phyloP scores from a whole-genome alignment of 495 filamentous ascomycete species.

The Aspergillus kassunensis region DNA sequence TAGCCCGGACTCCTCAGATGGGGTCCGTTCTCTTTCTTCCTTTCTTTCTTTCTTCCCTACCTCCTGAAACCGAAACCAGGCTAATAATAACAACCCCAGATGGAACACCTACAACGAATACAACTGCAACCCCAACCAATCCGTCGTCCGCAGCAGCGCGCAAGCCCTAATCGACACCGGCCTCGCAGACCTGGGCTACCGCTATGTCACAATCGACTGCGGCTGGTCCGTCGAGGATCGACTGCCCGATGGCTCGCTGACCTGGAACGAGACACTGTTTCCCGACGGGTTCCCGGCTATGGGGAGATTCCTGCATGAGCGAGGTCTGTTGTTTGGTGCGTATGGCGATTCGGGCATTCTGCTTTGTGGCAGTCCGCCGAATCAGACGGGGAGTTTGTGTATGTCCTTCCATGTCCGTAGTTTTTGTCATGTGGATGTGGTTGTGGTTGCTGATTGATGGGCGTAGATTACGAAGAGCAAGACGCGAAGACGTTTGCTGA shows the following conservation, averaged over 20 bases:
- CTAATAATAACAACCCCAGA: constrained; percentile 16
- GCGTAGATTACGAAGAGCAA: constrained; percentile 38
- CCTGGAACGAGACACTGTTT: constrained; percentile 52
- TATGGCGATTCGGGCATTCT: constrained; percentile 50
- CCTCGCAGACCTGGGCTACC: constrained; percentile 47
- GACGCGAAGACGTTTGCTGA: constrained; percentile 41
- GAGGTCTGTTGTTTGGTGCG: constrained; percentile 51
- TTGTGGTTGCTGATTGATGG: constrained; percentile 4
- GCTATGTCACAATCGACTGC: constrained; percentile 54
- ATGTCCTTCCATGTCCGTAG: constrained; percentile 1
- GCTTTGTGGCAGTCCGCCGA: constrained; percentile 25
- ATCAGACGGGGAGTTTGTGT: constrained; percentile 30
- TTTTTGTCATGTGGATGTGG: not conserved
- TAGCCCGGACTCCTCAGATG: constrained; percentile 32
- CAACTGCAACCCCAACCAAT: constrained; percentile 44
- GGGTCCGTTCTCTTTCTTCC: constrained; percentile 18
- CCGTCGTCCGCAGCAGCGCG: constrained; percentile 48
- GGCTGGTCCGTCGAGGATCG: constrained; percentile 49
- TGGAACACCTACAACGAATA: constrained; percentile 59
- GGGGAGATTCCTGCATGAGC: constrained; percentile 45
- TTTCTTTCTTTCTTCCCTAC: too few relatives aligned
- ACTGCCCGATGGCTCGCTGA: constrained; percentile 41
- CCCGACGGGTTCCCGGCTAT: constrained; percentile 47
- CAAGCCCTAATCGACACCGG: constrained; percentile 52
- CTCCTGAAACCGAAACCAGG: not conserved